A percentile compares a stretch with the other conserved stretches of the same genome.
Evolutionary conservation across 805 yeast species (phyloP).

Genomic region (Cyberlindnera suaveolens): DNA sequence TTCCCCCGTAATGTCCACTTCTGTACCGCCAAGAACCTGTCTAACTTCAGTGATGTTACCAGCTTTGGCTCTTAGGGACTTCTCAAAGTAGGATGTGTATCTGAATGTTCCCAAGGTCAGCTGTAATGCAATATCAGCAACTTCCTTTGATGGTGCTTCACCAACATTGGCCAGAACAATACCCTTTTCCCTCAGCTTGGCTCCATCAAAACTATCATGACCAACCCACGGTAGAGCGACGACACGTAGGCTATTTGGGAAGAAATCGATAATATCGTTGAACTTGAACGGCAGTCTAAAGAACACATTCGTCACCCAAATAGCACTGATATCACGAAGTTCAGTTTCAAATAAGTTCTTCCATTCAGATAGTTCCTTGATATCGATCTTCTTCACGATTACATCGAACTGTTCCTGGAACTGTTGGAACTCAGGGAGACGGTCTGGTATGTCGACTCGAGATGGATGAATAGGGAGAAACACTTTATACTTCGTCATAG

Average conservation of each 20-base stretch:
- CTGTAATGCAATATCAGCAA: constrained; percentile 64
- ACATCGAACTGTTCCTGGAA: constrained; percentile 37
- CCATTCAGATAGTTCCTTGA: constrained; percentile 32
- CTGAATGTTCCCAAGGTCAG: constrained; percentile 57
- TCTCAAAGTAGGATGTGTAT: constrained; percentile 43
- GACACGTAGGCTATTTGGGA: constrained; percentile 42
- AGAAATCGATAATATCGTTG: constrained; percentile 34
- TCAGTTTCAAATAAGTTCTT: constrained; percentile 31
- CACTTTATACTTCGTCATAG: constrained; percentile 21
- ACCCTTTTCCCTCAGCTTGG: constrained; percentile 36
- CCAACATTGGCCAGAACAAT: constrained; percentile 59
- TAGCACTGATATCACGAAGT: constrained; percentile 40
- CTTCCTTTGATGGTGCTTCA: constrained; percentile 54
- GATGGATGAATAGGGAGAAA: constrained; percentile 26
- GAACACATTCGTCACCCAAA: constrained; percentile 51
- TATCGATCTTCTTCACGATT: constrained; percentile 32
- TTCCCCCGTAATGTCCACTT: constrained; percentile 29
- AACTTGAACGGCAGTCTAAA: constrained; percentile 38
- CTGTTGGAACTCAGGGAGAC: constrained; percentile 38
- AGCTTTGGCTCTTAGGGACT: constrained; percentile 30
- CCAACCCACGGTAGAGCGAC: constrained; percentile 59
- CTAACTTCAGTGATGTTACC: constrained; percentile 43
- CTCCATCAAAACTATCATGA: constrained; percentile 44
- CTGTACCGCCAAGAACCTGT: constrained; percentile 27
- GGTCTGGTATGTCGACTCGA: constrained; percentile 39